Percentiles rank a stretch among this genome's conserved stretches.
Evolutionary conservation across 208 protist species (phyloP).

Genomic region (Acanthamoeba castellanii): DNA sequence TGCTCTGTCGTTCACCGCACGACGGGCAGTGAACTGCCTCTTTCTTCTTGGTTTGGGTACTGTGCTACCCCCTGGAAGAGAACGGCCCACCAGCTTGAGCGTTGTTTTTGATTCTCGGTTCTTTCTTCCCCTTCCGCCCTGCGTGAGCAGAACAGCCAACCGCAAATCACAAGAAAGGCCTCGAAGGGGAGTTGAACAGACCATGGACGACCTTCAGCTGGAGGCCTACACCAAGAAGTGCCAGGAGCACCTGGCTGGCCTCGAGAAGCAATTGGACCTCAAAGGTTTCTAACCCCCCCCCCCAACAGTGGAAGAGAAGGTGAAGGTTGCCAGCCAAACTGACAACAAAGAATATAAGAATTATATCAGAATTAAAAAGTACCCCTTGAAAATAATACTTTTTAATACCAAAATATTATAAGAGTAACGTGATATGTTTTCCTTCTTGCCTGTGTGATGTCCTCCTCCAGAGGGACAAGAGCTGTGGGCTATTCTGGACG

Average conservation of each 20-base stretch:
- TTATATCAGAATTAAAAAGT: background rate
- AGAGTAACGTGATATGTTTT: background rate
- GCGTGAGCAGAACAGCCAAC: background rate
- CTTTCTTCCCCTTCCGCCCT: background rate
- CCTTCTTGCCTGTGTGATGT: background rate
- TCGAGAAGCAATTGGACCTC: slow-evolving; percentile 16
- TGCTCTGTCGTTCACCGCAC: background rate
- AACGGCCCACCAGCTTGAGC: no score
- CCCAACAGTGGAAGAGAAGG: no score
- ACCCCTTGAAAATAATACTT: background rate
- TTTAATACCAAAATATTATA: background rate
- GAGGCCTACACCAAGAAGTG: slow-evolving; percentile 42
- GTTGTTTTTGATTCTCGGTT: background rate
- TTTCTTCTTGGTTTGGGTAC: background rate
- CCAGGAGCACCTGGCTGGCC: slow-evolving; percentile 25
- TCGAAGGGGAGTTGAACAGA: background rate
- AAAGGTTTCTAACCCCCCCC: background rate
- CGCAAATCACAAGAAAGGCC: no score
- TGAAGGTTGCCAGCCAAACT: no score
- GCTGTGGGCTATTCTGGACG: slow-evolving; percentile 18
- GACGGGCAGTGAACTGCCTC: background rate
- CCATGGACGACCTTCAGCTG: background rate
- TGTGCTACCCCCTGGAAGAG: no score
- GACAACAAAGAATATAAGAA: no score
- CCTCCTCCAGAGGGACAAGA: background rate